Evolutionary conservation across 352 stramenopile genomes (phyloP).

Genomic region (Globisporangium cystogenes): DNA sequence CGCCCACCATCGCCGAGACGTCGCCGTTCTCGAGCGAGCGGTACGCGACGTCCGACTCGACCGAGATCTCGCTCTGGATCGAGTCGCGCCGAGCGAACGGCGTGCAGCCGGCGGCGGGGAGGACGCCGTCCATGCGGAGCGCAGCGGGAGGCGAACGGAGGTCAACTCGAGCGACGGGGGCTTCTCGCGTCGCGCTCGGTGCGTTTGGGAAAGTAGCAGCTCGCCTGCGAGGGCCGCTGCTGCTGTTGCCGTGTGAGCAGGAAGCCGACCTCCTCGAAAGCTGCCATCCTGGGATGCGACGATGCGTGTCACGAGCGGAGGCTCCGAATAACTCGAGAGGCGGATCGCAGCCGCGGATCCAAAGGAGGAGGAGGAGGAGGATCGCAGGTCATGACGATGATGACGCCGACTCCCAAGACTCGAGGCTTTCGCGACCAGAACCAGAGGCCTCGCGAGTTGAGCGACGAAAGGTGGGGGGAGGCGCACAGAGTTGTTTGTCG

Average conservation of each 20-base stretch:
- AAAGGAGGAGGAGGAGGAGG: too few relatives aligned
- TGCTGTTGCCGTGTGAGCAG: too few relatives aligned
- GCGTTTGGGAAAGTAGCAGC: neutral
- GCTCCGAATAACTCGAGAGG: neutral
- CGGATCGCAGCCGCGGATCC: neutral
- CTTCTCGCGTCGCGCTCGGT: neutral
- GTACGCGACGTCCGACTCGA: slow-evolving; percentile 40
- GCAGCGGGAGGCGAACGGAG: neutral
- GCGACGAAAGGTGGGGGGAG: too few relatives aligned
- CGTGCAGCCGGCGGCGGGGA: slow-evolving; percentile 1
- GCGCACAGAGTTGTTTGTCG: too few relatives aligned
- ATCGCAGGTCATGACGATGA: neutral
- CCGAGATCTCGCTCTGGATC: slow-evolving; percentile 30
- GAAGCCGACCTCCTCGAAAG: too few relatives aligned
- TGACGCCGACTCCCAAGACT: too few relatives aligned
- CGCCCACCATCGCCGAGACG: slow-evolving; percentile 10
- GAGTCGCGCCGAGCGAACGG: slow-evolving; percentile 20
- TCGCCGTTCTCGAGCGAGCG: slow-evolving; percentile 37
- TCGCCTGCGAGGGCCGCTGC: neutral
- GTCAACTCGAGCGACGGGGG: neutral
- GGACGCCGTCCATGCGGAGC: slow-evolving; percentile 12
- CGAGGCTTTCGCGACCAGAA: too few relatives aligned
- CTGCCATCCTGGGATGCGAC: too few relatives aligned
- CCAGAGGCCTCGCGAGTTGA: too few relatives aligned
- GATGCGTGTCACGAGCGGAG: neutral